phyloP scores from a whole-genome alignment of 2,329 filamentous ascomycete species.

The Sphaceloma murrayae region DNA sequence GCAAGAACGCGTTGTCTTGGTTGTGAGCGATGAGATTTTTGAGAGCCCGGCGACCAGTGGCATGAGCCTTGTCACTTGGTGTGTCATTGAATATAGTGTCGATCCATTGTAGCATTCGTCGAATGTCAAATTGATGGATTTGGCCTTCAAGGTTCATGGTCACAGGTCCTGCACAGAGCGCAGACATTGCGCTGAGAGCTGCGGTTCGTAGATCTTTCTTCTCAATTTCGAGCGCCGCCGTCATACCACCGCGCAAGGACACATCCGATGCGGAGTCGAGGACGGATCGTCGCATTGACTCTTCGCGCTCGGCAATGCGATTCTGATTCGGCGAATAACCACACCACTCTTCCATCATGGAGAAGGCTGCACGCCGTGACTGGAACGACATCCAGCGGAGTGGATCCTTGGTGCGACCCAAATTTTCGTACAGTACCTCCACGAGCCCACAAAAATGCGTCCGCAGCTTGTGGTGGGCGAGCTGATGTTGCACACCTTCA shows the following conservation, averaged over 20 bases:
- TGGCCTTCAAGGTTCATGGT: slow-evolving; percentile 82
- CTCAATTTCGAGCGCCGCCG: slow-evolving; percentile 91
- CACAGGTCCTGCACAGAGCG: slow-evolving; percentile 73
- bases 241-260: slow-evolving; percentile 66
- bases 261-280: slow-evolving; percentile 66
- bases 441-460: slow-evolving; percentile 91
- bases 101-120: slow-evolving; percentile 89
- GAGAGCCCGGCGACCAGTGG: slow-evolving; percentile 77
- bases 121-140: slow-evolving; percentile 80
- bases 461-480: slow-evolving; percentile 83
- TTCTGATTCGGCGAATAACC: slow-evolving; percentile 87
- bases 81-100: slow-evolving; percentile 81
- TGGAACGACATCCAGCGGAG: slow-evolving; percentile 97
- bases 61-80: slow-evolving; percentile 81
- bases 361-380: slow-evolving; percentile 86
- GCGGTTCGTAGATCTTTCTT: slow-evolving; percentile 85
- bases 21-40: slow-evolving; percentile 88
- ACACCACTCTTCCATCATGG: slow-evolving; percentile 98
- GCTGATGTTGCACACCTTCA: slow-evolving; percentile 85
- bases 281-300: slow-evolving; percentile 76
- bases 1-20: slow-evolving; percentile 69
- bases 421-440: slow-evolving; percentile 85
- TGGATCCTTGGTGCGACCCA: slow-evolving; percentile 74
- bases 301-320: slow-evolving; percentile 72
- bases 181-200: slow-evolving; percentile 89